Evolutionary conservation across 2,329 filamentous ascomycete genomes (phyloP).

Genomic region (Colletotrichum tofieldiae): DNA sequence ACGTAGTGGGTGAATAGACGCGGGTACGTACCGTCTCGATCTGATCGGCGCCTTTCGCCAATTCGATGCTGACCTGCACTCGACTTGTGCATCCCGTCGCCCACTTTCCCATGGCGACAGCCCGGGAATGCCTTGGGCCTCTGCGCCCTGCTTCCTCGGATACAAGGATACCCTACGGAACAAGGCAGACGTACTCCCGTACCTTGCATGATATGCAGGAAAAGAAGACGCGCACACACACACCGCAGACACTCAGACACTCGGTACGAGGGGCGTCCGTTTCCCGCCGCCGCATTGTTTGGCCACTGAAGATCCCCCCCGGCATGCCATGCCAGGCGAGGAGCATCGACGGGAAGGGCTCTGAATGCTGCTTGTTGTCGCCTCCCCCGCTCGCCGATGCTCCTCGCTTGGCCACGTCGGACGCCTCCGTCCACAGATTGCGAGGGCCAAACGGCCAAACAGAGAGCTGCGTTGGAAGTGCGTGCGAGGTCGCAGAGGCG

Average conservation of each 20-base stretch:
- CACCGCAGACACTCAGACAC: background rate
- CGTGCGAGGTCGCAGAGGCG: too few relatives aligned
- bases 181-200: background rate
- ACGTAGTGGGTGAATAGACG: too few relatives aligned
- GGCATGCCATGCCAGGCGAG: background rate
- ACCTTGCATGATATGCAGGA: slow-evolving; percentile 3
- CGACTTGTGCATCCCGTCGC: slow-evolving; percentile 26
- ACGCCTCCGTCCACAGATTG: too few relatives aligned
- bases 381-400: background rate
- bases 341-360: background rate
- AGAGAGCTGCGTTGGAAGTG: background rate
- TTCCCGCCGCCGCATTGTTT: background rate
- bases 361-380: background rate
- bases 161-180: slow-evolving; percentile 25
- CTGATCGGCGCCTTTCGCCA: background rate
- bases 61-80: slow-evolving; percentile 1
- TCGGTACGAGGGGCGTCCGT: background rate
- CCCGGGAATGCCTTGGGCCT: background rate
- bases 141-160: background rate
- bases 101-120: slow-evolving; percentile 35
- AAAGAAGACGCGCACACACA: background rate
- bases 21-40: background rate
- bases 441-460: background rate
- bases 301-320: slow-evolving; percentile 7
- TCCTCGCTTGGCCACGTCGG: background rate